Conservation (phyloP, 345 rosid genomes). For the Salix dunnii region DNA sequence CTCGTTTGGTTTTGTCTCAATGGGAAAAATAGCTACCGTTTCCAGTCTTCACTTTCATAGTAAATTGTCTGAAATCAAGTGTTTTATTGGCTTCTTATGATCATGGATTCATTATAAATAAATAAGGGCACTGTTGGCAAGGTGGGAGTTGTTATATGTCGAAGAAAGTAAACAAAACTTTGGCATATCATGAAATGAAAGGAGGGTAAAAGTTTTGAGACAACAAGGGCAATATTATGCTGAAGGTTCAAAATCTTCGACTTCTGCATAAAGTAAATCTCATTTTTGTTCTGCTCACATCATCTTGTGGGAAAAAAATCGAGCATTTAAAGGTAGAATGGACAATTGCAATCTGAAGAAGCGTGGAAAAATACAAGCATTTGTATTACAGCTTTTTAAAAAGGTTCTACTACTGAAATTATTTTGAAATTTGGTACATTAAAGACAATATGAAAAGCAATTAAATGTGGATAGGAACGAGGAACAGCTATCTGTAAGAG, state of each 20-base stretch:
- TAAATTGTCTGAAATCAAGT: no score
- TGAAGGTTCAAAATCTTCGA: neutral
- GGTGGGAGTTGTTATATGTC: no score
- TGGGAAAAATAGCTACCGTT: no score
- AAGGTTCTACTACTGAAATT: neutral
- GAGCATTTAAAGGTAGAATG: neutral
- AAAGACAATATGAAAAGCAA: neutral
- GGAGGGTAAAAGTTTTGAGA: no score
- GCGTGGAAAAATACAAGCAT: neutral
- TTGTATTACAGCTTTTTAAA: neutral
- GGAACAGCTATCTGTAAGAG: neutral
- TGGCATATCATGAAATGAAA: no score
- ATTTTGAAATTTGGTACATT: neutral
- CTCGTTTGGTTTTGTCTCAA: neutral
- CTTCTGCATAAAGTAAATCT: neutral
- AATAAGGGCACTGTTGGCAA: no score
- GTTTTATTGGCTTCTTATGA: no score
- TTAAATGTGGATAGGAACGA: neutral
- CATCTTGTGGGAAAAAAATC: neutral
- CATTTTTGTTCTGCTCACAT: neutral
- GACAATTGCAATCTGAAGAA: neutral
- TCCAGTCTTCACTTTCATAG: no score
- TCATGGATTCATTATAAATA: no score
- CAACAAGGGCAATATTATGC: neutral
- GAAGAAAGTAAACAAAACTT: no score